Conservation (phyloP, 2,329 filamentous ascomycete species). For the Thermothelomyces thermophilus region DNA sequence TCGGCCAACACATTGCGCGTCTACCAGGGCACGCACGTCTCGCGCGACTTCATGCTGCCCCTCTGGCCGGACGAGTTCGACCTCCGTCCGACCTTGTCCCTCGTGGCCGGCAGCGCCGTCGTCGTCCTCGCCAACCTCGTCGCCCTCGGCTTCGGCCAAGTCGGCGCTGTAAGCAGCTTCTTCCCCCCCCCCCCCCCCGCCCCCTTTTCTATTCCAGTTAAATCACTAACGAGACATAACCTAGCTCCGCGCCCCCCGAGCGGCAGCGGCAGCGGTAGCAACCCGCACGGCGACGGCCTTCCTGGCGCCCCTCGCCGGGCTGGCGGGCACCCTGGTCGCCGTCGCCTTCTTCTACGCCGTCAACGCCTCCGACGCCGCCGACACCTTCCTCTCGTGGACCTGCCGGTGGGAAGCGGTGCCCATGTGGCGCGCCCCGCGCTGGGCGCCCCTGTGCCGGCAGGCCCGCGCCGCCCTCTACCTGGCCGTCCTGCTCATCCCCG, state of each 20-base stretch:
- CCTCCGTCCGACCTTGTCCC: slow-evolving; percentile 48
- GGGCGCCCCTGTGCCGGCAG: slow-evolving; percentile 50
- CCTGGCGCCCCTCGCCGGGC: slow-evolving; percentile 36
- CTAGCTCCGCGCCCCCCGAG: slow-evolving; percentile 37
- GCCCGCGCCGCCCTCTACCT: slow-evolving; percentile 49
- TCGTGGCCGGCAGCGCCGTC: slow-evolving; percentile 46
- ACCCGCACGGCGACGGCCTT: slow-evolving; percentile 35
- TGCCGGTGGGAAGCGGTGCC: slow-evolving; percentile 52
- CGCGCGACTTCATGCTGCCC: slow-evolving; percentile 42
- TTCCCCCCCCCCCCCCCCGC: not conserved
- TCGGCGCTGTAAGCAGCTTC: slow-evolving; percentile 40
- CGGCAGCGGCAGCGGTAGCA: slow-evolving; percentile 9
- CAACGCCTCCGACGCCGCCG: slow-evolving; percentile 44
- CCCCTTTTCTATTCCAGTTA: too few relatives aligned
- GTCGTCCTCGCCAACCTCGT: slow-evolving; percentile 42
- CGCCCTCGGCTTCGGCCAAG: slow-evolving; percentile 44
- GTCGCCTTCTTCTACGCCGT: slow-evolving; percentile 53
- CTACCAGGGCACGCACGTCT: slow-evolving; percentile 48
- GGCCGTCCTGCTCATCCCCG: slow-evolving; percentile 49
- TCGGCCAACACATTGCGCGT: slow-evolving; percentile 48
- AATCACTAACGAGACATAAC: not conserved
- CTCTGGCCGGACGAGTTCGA: slow-evolving; percentile 55
- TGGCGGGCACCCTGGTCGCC: slow-evolving; percentile 44
- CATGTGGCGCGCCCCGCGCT: slow-evolving; percentile 49
- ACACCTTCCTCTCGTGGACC: slow-evolving; percentile 56